A percentile compares a stretch with the other conserved stretches of the same genome.
These are phyloP conservation scores for Ceratocystis smalleyi DNA, from an alignment of 2,329 filamentous ascomycete genomes.

Conservation along the genomic window DNA sequence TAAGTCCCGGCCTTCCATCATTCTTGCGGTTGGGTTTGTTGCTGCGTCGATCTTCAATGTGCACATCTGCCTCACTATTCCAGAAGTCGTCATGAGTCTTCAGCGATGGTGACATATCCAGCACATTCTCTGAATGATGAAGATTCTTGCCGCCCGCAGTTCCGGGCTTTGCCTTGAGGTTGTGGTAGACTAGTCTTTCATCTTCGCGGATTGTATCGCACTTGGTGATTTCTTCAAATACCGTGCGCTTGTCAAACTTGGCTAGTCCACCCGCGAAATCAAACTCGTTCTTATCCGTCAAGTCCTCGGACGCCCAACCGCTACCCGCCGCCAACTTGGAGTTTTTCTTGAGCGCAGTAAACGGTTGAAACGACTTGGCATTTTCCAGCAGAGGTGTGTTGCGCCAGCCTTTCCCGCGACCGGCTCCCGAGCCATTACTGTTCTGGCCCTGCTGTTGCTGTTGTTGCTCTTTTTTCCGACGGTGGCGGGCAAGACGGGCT, in stretches of 20 bases:
- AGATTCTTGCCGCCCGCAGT: slow-evolving; percentile 76
- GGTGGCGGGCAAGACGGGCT: slow-evolving; percentile 6
- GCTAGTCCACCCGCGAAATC: slow-evolving; percentile 81
- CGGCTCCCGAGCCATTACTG: background rate
- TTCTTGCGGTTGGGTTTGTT: slow-evolving; percentile 9
- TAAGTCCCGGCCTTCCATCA: slow-evolving; percentile 10
- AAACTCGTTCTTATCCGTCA: slow-evolving; percentile 89
- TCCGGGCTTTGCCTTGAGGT: slow-evolving; percentile 52
- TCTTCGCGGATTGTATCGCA: slow-evolving; percentile 82
- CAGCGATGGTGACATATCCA: slow-evolving; percentile 39
- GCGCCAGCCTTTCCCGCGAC: slow-evolving; percentile 39
- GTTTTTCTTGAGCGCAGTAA: slow-evolving; percentile 41
- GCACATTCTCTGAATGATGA: slow-evolving; percentile 80
- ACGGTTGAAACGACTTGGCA: slow-evolving; percentile 44
- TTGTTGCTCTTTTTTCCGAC: slow-evolving; percentile 9
- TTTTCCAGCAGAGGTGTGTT: slow-evolving; percentile 46
- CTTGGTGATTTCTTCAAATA: slow-evolving; percentile 83
- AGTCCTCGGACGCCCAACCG: slow-evolving; percentile 91
- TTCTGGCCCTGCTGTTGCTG: background rate
- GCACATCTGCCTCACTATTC: slow-evolving; percentile 56
- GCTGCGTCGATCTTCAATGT: slow-evolving; percentile 16
- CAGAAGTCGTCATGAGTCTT: slow-evolving; percentile 41
- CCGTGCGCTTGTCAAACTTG: slow-evolving; percentile 83
- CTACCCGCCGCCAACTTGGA: slow-evolving; percentile 25
- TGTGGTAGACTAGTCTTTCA: slow-evolving; percentile 79